These are phyloP conservation scores for Rutidosis leptorrhynchoides DNA, from an alignment of 129 eudicot species.

Conservation along the genomic window DNA sequence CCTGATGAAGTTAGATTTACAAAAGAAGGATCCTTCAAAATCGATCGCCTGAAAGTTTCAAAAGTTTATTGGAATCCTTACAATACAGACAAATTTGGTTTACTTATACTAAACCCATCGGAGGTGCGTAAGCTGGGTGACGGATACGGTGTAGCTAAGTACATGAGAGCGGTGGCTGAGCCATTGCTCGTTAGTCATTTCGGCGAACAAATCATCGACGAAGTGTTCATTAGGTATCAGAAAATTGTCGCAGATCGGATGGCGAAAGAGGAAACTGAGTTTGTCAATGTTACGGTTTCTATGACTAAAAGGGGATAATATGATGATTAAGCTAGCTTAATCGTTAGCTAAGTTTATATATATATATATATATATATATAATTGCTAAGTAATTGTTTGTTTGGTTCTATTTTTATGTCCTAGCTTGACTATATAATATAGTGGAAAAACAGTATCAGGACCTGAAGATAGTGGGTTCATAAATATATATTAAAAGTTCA, in stretches of 20 bases:
- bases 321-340: no score
- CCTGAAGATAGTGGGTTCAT: no score
- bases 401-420: no score
- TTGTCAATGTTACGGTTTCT: conserved; percentile 41
- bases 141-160: conserved; percentile 34
- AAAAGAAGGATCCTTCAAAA: conserved; percentile 39
- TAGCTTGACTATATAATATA: no score
- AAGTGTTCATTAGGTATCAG: conserved; percentile 40
- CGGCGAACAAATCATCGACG: conserved; percentile 42
- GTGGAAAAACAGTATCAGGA: no score
- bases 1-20: conserved; percentile 31
- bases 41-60: conserved; percentile 33
- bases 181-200: conserved; percentile 48
- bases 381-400: no score
- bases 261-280: conserved; percentile 34
- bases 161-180: conserved; percentile 55
- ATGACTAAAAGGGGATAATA: conserved; percentile 34
- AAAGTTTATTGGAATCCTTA: conserved; percentile 38
- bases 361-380: no score
- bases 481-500: no score
- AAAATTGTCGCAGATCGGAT: conserved; percentile 26
- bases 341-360: no score
- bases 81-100: not conserved
- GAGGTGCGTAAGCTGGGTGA: conserved; percentile 22
- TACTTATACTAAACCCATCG: no score